A percentile compares a stretch with the other conserved stretches of the same genome.
Conservation (phyloP, 2,329 filamentous ascomycete species). For the Cercospora sp. region DNA sequence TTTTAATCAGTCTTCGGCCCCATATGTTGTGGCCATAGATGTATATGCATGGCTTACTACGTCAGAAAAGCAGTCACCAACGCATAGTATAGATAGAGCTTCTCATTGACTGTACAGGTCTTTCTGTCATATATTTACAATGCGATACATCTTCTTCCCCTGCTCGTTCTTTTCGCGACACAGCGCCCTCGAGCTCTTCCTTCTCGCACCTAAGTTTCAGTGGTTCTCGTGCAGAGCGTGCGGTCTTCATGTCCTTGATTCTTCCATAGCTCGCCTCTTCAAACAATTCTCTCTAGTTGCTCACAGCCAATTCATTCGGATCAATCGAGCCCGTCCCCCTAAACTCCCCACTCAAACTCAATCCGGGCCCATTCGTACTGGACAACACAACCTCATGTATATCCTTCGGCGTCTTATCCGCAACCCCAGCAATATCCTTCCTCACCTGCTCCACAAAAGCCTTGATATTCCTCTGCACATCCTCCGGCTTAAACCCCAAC, state of each 20-base stretch:
- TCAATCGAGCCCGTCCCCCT: conserved; percentile 56
- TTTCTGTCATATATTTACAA: conserved; percentile 3
- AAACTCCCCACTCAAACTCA: conserved; percentile 82
- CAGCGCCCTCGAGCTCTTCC: not conserved
- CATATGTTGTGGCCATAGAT: not conserved
- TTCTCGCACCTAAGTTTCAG: not conserved
- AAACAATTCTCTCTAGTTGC: not conserved
- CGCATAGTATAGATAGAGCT: not conserved
- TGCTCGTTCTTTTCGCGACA: not conserved
- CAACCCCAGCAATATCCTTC: conserved; percentile 68
- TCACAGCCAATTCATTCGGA: conserved; percentile 39
- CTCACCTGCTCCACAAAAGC: conserved; percentile 73
- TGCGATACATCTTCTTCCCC: not conserved
- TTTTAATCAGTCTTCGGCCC: not conserved
- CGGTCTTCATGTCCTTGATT: not conserved
- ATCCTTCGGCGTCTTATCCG: conserved; percentile 67
- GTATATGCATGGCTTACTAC: not conserved
- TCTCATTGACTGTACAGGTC: conserved; percentile 3
- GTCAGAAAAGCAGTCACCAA: not conserved
- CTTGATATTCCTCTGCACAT: conserved; percentile 82
- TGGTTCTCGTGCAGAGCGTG: not conserved
- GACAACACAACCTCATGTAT: conserved; percentile 78
- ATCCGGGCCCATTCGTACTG: conserved; percentile 81
- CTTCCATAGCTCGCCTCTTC: not conserved
- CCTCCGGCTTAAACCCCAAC: conserved; percentile 81